A percentile compares a stretch with the other conserved stretches of the same genome.
These are phyloP conservation scores for Calendula officinalis DNA, from an alignment of 129 eudicot species.

Conservation along the genomic window DNA sequence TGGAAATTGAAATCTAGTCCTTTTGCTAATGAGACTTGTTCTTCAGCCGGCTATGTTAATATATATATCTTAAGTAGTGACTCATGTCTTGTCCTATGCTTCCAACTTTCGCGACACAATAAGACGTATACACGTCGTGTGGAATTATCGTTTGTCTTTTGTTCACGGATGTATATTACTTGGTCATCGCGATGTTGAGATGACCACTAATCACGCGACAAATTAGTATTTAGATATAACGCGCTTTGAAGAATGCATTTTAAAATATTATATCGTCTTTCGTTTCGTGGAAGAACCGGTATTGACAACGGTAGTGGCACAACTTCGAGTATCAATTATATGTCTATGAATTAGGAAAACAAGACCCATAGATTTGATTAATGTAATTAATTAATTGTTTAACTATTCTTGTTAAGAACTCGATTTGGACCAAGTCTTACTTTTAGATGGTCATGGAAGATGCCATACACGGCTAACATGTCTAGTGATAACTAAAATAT, in stretches of 20 bases:
- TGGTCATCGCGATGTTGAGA: constrained; percentile 15
- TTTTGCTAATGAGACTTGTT: constrained; percentile 25
- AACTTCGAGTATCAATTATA: not conserved
- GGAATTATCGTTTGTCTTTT: constrained; percentile 26
- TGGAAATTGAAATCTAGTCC: not conserved
- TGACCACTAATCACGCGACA: constrained; percentile 8
- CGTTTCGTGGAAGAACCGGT: constrained; percentile 5
- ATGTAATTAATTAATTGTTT: not conserved
- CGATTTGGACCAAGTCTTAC: constrained; percentile 2
- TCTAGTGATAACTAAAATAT: no score
- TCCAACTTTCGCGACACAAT: constrained; percentile 19
- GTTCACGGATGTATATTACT: constrained; percentile 13
- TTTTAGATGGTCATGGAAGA: not conserved
- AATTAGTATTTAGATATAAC: not conserved
- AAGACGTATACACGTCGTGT: constrained; percentile 5
- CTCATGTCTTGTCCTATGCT: constrained; percentile 36
- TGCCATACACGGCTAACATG: not conserved
- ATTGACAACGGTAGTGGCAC: not conserved
- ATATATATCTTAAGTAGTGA: constrained; percentile 24
- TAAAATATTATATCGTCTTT: not conserved
- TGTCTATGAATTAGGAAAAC: constrained; percentile 5
- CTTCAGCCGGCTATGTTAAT: constrained; percentile 34
- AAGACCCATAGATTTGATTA: constrained; percentile 6
- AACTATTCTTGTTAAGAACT: not conserved
- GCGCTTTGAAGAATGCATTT: constrained; percentile 15